Percentiles rank a stretch among this genome's conserved stretches.
Conservation (phyloP, 1,284 basidiomycete genomes). For the Sporisorium scitamineum region DNA sequence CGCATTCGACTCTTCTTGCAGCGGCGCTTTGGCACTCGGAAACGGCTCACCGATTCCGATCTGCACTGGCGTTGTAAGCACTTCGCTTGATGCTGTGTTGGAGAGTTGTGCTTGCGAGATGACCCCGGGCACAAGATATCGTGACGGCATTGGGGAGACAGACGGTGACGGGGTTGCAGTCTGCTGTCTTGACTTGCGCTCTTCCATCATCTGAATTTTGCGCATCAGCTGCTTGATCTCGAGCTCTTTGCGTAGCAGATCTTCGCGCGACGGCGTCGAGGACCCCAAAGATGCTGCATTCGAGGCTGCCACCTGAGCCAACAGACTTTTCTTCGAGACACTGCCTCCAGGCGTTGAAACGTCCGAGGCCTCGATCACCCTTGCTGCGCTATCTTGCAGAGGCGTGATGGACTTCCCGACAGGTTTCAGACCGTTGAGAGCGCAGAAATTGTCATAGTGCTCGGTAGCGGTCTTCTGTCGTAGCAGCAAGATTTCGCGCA, state of each 20-base stretch:
- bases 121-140: neutral
- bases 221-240: conserved; percentile 48
- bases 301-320: conserved; percentile 17
- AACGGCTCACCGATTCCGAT: neutral
- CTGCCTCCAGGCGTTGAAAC: neutral
- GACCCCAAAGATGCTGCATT: conserved; percentile 1
- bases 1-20: neutral
- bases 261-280: conserved; percentile 34
- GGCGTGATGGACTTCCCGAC: conserved; percentile 7
- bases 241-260: conserved; percentile 42
- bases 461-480: conserved; percentile 29
- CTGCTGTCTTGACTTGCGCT: conserved; percentile 34
- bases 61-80: neutral
- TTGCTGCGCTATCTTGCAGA: neutral
- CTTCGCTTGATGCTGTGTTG: neutral
- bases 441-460: conserved; percentile 36
- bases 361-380: neutral
- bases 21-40: neutral
- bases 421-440: conserved; percentile 27
- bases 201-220: conserved; percentile 42
- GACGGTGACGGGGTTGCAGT: conserved; percentile 5
- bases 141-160: conserved; percentile 22
- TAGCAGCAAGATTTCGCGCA: conserved; percentile 14
- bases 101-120: neutral
- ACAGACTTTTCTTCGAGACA: neutral